phyloP scores from a whole-genome alignment of 192 early-diverging fungal species.

The Paraglomus brasilianum region DNA sequence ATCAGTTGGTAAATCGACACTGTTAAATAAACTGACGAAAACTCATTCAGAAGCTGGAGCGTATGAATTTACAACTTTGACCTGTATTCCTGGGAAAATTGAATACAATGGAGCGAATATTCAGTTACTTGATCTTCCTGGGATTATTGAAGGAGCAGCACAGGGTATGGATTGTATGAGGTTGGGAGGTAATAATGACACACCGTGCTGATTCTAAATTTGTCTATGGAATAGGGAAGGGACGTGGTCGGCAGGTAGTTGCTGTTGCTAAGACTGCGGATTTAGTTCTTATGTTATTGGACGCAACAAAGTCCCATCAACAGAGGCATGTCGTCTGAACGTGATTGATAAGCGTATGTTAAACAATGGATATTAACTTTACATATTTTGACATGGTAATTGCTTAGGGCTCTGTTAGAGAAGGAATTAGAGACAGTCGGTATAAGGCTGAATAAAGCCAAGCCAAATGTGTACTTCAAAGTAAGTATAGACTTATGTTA shows the following conservation, averaged over 20 bases:
- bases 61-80: constrained; percentile 97
- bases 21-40: constrained; percentile 87
- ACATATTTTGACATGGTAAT: too few relatives aligned
- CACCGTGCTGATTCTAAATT: neutral
- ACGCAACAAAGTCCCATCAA: constrained; percentile 86
- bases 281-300: constrained; percentile 97
- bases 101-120: constrained; percentile 94
- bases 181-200: neutral
- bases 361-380: constrained; percentile 1
- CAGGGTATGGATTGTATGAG: constrained; percentile 56
- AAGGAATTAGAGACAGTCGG: constrained; percentile 94
- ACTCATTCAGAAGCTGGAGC: constrained; percentile 86
- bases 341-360: neutral
- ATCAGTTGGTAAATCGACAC: constrained; percentile 98
- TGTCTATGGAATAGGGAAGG: constrained; percentile 51
- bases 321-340: constrained; percentile 56
- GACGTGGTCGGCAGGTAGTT: constrained; percentile 96
- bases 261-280: constrained; percentile 96
- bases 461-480: constrained; percentile 97
- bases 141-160: constrained; percentile 97
- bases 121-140: constrained; percentile 97
- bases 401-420: constrained; percentile 69
- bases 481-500: constrained; percentile 29
- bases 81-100: constrained; percentile 94
- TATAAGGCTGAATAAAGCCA: constrained; percentile 83